phyloP scores from a whole-genome alignment of 176 grass and related monocot genomes.

The Poa annua region DNA sequence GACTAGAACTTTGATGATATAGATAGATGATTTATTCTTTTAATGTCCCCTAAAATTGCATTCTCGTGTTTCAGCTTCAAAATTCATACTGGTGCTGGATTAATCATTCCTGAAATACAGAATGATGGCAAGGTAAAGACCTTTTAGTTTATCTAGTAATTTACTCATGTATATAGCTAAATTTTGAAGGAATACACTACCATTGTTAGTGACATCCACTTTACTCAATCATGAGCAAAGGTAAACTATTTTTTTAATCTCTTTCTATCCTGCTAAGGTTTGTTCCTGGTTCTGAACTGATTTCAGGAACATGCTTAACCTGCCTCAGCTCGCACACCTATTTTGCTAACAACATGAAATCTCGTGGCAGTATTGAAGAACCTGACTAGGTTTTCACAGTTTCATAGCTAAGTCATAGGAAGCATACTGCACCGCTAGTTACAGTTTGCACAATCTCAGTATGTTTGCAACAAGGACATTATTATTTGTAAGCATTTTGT shows the following conservation, averaged over 20 bases:
- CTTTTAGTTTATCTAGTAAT: slow-evolving; percentile 21
- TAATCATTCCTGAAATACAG: slow-evolving; percentile 96
- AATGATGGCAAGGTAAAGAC: slow-evolving; percentile 77
- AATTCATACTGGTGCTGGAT: slow-evolving; percentile 92
- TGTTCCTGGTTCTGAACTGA: not conserved
- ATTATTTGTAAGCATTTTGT: not conserved
- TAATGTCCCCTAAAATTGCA: slow-evolving; percentile 29
- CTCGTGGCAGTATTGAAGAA: slow-evolving; percentile 12
- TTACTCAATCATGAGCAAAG: slow-evolving; percentile 1
- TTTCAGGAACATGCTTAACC: not conserved
- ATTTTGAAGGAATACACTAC: slow-evolving; percentile 11
- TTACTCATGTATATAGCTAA: slow-evolving; percentile 4
- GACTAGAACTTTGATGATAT: slow-evolving; percentile 23
- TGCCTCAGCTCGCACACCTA: not conserved
- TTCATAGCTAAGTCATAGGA: slow-evolving; percentile 1
- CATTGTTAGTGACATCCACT: not conserved
- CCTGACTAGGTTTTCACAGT: not conserved
- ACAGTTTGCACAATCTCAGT: not conserved
- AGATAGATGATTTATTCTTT: slow-evolving; percentile 25
- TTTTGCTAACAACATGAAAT: not conserved
- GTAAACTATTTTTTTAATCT: slow-evolving; percentile 6
- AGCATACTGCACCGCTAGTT: not conserved
- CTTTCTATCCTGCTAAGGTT: slow-evolving; percentile 14
- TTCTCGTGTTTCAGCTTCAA: slow-evolving; percentile 70
- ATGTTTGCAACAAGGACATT: not conserved